Evolutionary conservation across 805 yeast genomes (phyloP).

Genomic region (Kuraishia hungarica): DNA sequence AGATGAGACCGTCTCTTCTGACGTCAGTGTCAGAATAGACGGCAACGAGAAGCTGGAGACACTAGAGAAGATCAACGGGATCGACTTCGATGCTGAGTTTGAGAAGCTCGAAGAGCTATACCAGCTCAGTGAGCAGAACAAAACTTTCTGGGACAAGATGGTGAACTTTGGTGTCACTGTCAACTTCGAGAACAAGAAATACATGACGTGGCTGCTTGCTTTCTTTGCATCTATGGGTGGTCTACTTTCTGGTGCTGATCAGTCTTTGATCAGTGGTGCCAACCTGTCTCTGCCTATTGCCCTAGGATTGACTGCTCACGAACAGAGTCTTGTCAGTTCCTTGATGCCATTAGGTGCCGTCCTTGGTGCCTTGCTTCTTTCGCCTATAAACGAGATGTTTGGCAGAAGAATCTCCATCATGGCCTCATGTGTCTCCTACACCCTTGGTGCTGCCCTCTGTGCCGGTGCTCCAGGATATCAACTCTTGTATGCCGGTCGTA

Average conservation of each 20-base stretch:
- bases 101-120: slow-evolving; percentile 24
- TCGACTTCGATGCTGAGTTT: slow-evolving; percentile 27
- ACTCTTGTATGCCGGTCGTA: slow-evolving; percentile 53
- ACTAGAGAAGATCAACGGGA: slow-evolving; percentile 19
- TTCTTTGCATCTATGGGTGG: slow-evolving; percentile 57
- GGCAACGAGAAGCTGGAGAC: slow-evolving; percentile 19
- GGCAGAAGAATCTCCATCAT: slow-evolving; percentile 51
- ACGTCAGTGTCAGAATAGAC: slow-evolving; percentile 13
- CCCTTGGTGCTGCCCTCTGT: slow-evolving; percentile 52
- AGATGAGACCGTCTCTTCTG: neutral
- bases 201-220: slow-evolving; percentile 43
- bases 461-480: slow-evolving; percentile 36
- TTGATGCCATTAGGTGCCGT: slow-evolving; percentile 67
- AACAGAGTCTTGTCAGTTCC: slow-evolving; percentile 46
- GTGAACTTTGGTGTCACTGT: slow-evolving; percentile 26
- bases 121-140: slow-evolving; percentile 19
- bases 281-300: slow-evolving; percentile 37
- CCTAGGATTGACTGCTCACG: slow-evolving; percentile 29
- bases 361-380: slow-evolving; percentile 49
- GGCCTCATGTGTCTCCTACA: slow-evolving; percentile 50
- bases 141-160: slow-evolving; percentile 29
- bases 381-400: slow-evolving; percentile 18
- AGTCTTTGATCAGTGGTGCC: slow-evolving; percentile 61
- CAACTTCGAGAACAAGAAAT: slow-evolving; percentile 33
- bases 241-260: slow-evolving; percentile 58